These are phyloP conservation scores for Phytophthora capsici DNA, from an alignment of 352 stramenopile species.

Conservation along the genomic window DNA sequence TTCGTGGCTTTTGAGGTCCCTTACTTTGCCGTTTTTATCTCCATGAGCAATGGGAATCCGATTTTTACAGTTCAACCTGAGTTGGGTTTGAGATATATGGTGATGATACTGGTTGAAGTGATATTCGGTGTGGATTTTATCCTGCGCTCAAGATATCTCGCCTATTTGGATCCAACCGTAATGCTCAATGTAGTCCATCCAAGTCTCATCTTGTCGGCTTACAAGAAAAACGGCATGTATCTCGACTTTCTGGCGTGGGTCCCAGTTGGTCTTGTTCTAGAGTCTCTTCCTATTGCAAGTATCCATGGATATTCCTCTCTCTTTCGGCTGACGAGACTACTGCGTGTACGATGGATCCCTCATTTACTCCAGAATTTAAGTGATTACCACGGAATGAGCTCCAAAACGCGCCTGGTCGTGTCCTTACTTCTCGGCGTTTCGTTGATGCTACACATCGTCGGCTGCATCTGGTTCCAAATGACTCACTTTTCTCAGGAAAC, in stretches of 20 bases:
- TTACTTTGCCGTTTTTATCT: slow-evolving; percentile 75
- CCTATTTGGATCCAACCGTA: slow-evolving; percentile 60
- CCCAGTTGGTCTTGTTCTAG: slow-evolving; percentile 52
- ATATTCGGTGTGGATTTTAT: slow-evolving; percentile 62
- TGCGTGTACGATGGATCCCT: slow-evolving; percentile 49
- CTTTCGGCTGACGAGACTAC: slow-evolving; percentile 50
- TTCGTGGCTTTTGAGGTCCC: slow-evolving; percentile 71
- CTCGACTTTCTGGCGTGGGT: slow-evolving; percentile 54
- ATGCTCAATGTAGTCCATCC: slow-evolving; percentile 63
- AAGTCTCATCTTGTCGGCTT: slow-evolving; percentile 56
- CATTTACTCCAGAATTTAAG: slow-evolving; percentile 50
- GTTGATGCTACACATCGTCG: slow-evolving; percentile 56
- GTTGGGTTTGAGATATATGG: slow-evolving; percentile 34
- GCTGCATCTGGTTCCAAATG: slow-evolving; percentile 72
- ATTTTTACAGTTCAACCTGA: slow-evolving; percentile 48
- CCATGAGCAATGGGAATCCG: slow-evolving; percentile 46
- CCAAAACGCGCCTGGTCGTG: slow-evolving; percentile 49
- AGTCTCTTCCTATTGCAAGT: slow-evolving; percentile 28
- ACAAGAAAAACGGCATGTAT: slow-evolving; percentile 63
- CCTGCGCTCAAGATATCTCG: slow-evolving; percentile 59
- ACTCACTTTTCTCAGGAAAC: neutral
- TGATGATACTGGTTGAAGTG: slow-evolving; percentile 48
- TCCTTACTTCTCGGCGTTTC: slow-evolving; percentile 57
- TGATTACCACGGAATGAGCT: slow-evolving; percentile 65
- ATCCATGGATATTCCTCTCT: slow-evolving; percentile 44